Base-by-base conservation (phyloP, 805 yeast species). In the Phaffomyces thermotolerans region DNA sequence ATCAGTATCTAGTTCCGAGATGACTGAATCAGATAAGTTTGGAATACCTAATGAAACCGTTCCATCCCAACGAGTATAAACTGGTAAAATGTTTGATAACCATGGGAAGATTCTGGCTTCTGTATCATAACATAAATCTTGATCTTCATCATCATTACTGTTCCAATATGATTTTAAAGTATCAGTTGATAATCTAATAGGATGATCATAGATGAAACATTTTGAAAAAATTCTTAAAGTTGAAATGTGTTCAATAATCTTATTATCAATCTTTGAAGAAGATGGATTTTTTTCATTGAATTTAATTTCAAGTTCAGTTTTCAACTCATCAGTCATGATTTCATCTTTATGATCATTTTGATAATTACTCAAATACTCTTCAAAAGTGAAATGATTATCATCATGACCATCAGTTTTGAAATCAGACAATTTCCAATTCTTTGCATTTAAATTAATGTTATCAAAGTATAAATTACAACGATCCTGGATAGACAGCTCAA, bases 51-150 rank as follows among this genome's bases (percentile, higher is more conserved):
- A 10, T 7, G 54, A 42, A 20, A 45, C 47, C 8, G 52, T 56
- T 3, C 71, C 71, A 22, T 62, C 62, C 67, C 68, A 67, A 41
- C 67, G 52, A 5, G 59, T 60, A 45, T 53, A 66, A 2, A 56
- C 41, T 6, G 75, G 74, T 13, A 54, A 36, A 31, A 53, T 51
- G 3, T 57, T 41, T 8, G 59, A 50, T 37, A 69, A 41, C 61
- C 67, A 69, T 2, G 72, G 72, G 47, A 64, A 66, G 8, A 66
- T 44, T 31, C 65, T 54, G 1, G 46, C 25, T 41, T 68, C 69
- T 1, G 63, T 43, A 39, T 58, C 61, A 3, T 47, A 20, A 36
- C 57, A 53, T 10, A 41, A 9, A 30, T 43, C 41, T 17, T 39
- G 39, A 20, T 33, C 41, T 5, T 42, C 44, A 25, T 45, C 50